Conservation (phyloP, 805 yeast species). For the Lipomyces sp. region DNA sequence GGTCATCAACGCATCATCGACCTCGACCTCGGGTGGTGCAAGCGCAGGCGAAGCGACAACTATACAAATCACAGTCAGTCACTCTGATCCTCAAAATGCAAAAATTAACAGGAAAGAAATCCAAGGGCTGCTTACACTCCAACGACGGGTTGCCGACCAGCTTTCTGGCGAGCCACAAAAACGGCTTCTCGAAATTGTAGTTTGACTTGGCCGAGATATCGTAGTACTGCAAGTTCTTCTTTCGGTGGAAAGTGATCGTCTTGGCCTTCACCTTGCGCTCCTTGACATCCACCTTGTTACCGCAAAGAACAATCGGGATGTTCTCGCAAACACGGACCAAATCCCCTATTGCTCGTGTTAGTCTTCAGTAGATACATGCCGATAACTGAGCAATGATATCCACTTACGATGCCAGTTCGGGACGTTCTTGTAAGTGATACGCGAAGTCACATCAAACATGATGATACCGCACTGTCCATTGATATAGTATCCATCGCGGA, state of each 20-base stretch:
- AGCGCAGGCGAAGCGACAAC: slow-evolving; percentile 98
- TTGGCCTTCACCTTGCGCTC: slow-evolving; percentile 99
- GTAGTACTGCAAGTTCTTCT: slow-evolving; percentile 99
- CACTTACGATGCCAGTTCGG: slow-evolving; percentile 97
- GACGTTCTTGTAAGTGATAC: slow-evolving; percentile 99
- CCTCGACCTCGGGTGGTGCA: slow-evolving; percentile 99
- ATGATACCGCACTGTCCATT: slow-evolving; percentile 99
- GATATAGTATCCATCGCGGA: slow-evolving; percentile 99
- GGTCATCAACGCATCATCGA: slow-evolving; percentile 93
- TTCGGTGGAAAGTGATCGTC: slow-evolving; percentile 99
- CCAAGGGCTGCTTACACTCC: slow-evolving; percentile 58
- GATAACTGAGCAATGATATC: too few relatives aligned
- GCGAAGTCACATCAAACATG: slow-evolving; percentile 99
- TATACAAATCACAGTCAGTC: not conserved
- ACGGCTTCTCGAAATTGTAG: slow-evolving; percentile 99
- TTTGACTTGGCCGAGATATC: slow-evolving; percentile 99
- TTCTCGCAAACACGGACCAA: slow-evolving; percentile 99
- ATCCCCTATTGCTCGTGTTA: too few relatives aligned
- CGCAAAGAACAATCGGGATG: slow-evolving; percentile 98
- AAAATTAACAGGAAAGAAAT: not conserved
- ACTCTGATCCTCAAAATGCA: not conserved
- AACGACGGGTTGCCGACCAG: slow-evolving; percentile 96
- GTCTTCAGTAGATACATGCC: too few relatives aligned
- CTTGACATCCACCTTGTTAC: slow-evolving; percentile 99
- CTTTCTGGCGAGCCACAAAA: slow-evolving; percentile 99